A percentile compares a stretch with the other conserved stretches of the same genome.
These are phyloP conservation scores for Strobilomyces dryophilus DNA, from an alignment of 768 basidiomycete genomes.

Conservation along the genomic window DNA sequence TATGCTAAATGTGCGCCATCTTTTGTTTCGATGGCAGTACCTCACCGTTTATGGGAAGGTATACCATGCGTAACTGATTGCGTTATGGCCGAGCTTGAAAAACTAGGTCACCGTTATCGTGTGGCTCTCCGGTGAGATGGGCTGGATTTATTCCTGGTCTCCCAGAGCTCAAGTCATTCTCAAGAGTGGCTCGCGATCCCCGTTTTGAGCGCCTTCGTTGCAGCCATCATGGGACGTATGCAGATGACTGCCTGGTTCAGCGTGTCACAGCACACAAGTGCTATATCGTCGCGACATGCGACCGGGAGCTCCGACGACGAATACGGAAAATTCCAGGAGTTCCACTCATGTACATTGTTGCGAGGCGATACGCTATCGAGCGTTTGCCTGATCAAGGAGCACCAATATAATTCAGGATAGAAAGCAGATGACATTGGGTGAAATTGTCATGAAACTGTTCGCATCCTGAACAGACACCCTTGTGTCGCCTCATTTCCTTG, in stretches of 20 bases:
- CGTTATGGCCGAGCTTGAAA: slow-evolving; percentile 97
- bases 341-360: slow-evolving; percentile 96
- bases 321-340: slow-evolving; percentile 92
- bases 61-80: slow-evolving; percentile 99
- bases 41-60: slow-evolving; percentile 44
- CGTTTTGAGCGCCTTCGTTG: slow-evolving; percentile 93
- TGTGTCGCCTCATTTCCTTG: neutral
- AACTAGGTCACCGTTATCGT: slow-evolving; percentile 92
- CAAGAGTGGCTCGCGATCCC: slow-evolving; percentile 94
- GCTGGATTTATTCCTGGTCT: neutral
- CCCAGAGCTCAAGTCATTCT: slow-evolving; percentile 9
- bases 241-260: slow-evolving; percentile 97
- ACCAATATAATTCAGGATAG: slow-evolving; percentile 40
- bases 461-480: neutral
- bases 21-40: neutral
- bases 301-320: slow-evolving; percentile 87
- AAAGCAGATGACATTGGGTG: neutral
- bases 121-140: slow-evolving; percentile 80
- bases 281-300: slow-evolving; percentile 97
- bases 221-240: slow-evolving; percentile 94
- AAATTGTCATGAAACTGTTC: neutral
- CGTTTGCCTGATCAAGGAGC: slow-evolving; percentile 92
- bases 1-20: slow-evolving; percentile 85
- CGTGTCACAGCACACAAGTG: slow-evolving; percentile 93
- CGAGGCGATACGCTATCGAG: slow-evolving; percentile 90